Evolutionary conservation across 148 eudicot genomes (phyloP), one percentile per base, ranked within the genome.

Genomic region (Camellia granthamiana): DNA sequence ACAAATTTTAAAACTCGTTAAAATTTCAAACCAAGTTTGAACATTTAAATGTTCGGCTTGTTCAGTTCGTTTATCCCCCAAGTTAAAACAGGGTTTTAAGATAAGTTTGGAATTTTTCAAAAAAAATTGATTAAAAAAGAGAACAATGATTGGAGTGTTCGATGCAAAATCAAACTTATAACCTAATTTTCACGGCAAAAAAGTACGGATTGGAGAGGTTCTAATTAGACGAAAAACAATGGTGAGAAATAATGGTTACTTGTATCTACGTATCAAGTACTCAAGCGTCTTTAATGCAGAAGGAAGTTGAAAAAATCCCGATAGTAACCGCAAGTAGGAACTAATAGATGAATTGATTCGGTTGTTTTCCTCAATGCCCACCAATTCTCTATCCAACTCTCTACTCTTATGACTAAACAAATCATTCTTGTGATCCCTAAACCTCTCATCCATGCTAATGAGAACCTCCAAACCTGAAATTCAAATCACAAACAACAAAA

Each of bases 181-280:
- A 30, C 38, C 38, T 0, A 30, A 30, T 30, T 30, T 30, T 30
- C 38, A 30, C 38, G 0, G 0, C 38, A 30, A 30, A 30, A 30
- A 30, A 30, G 38, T 30, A 30, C 38, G 38, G 38, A 30, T 30
- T 30, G 38, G 38, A 30, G 38, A 30, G 38, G 38, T 30, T 30
- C 1, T 30, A 30, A 30, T 19, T 64, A 68, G 5, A 11, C 10
- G 0, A 46, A 72, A 63, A 44, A 59, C 10, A 11, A 74, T 16
- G 55, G 12, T 21, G 46, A 55, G 9, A 70, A 54, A 6, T 77
- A 75, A 6, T 46, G 30, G 86, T 86, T 81, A 91, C 95, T 93
- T 92, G 87, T 89, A 93, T 85, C 98, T 88, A 8, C 98, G 97
- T 70, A 96, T 88, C 83, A 93, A 83, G 84, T 91, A 96, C 85